phyloP scores from a whole-genome alignment of 371 early-diverging fungal species.

The Thermomucor indicae-seudaticae region DNA sequence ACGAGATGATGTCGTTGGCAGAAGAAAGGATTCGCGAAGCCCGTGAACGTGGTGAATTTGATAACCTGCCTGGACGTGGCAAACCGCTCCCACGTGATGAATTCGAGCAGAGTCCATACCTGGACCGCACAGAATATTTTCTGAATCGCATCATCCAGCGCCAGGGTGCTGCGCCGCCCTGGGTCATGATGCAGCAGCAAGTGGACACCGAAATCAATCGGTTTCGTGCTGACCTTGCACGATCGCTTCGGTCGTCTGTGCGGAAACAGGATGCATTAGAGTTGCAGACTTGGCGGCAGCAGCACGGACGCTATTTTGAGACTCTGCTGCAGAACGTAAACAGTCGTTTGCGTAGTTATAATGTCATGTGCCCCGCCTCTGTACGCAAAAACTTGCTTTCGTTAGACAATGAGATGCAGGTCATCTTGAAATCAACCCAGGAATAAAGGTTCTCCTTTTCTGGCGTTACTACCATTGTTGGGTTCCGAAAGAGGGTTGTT shows the following conservation, averaged over 20 bases:
- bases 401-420: no score
- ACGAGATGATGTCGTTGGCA: slow-evolving; percentile 22
- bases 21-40: slow-evolving; percentile 41
- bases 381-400: slow-evolving; percentile 11
- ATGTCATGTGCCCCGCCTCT: slow-evolving; percentile 29
- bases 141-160: slow-evolving; percentile 48
- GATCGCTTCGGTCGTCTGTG: slow-evolving; percentile 1
- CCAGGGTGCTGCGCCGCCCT: slow-evolving; percentile 45
- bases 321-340: slow-evolving; percentile 12
- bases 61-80: slow-evolving; percentile 39
- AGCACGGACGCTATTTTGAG: slow-evolving; percentile 12
- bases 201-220: slow-evolving; percentile 34
- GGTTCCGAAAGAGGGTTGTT: no score
- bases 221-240: slow-evolving; percentile 24
- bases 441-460: no score
- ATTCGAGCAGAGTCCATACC: slow-evolving; percentile 34
- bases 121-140: slow-evolving; percentile 38
- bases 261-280: background rate
- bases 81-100: slow-evolving; percentile 35
- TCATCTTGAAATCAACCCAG: no score
- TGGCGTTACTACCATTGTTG: no score
- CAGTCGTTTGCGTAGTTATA: slow-evolving; percentile 22
- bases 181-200: slow-evolving; percentile 47
- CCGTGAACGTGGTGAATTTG: slow-evolving; percentile 40
- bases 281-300: slow-evolving; percentile 8